phyloP scores from a whole-genome alignment of 441 rosid genomes.

The Syzygium malaccense region DNA sequence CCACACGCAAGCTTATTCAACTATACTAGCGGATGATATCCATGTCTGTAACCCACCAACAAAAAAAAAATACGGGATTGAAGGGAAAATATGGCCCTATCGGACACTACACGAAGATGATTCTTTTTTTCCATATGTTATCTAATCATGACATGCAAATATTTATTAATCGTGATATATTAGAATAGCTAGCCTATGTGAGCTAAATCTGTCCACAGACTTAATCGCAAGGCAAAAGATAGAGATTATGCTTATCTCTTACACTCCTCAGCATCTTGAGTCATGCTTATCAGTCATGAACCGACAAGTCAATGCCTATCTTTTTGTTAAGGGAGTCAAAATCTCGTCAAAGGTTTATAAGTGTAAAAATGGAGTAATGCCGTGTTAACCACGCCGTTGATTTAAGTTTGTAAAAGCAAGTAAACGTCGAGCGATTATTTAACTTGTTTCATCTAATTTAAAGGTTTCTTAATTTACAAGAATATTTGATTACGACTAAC shows the following conservation, averaged over 20 bases:
- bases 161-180: not conserved
- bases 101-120: not conserved
- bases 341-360: not conserved
- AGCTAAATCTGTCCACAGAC: not conserved
- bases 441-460: not conserved
- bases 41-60: not conserved
- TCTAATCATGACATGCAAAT: not conserved
- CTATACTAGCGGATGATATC: not conserved
- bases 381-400: not conserved
- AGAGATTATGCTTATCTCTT: not conserved
- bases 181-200: not conserved
- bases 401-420: not conserved
- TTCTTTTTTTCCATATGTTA: not conserved
- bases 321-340: not conserved
- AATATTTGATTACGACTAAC: not conserved
- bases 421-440: not conserved
- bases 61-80: not conserved
- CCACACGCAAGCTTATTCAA: not conserved
- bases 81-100: not conserved
- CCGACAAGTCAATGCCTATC: not conserved
- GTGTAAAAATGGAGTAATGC: rapidly evolving
- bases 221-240: not conserved
- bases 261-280: not conserved
- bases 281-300: not conserved
- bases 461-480: not conserved